These are phyloP conservation scores for Yamadazyma mexicana DNA, from an alignment of 1,139 yeast genomes.

Conservation along the genomic window DNA sequence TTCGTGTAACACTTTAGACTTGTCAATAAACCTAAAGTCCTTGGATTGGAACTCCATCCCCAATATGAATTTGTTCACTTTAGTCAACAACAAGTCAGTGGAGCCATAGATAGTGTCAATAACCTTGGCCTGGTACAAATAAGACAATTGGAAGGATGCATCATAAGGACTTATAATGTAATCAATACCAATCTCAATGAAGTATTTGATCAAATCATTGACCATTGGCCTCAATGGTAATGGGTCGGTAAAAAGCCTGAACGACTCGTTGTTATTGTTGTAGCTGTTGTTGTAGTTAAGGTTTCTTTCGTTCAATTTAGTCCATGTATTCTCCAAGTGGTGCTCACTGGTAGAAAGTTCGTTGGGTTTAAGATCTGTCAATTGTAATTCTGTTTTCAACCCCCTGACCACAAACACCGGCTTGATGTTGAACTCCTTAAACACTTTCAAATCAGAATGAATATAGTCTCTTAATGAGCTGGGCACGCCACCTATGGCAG, in stretches of 20 bases:
- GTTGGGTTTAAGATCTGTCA: constrained; percentile 29
- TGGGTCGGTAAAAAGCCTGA: constrained; percentile 48
- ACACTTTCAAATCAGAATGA: constrained; percentile 61
- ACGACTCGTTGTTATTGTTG: constrained; percentile 36
- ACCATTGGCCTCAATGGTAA: constrained; percentile 50
- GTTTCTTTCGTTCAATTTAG: constrained; percentile 28
- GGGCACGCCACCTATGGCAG: constrained; percentile 86
- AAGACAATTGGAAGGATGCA: constrained; percentile 80
- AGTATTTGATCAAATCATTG: constrained; percentile 56
- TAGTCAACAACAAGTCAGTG: constrained; percentile 68
- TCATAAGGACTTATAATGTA: constrained; percentile 82
- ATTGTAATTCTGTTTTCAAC: constrained; percentile 37
- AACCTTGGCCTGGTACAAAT: constrained; percentile 53
- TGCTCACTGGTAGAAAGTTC: constrained; percentile 48
- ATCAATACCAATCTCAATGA: constrained; percentile 58
- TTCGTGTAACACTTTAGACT: constrained; percentile 57
- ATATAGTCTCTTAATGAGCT: constrained; percentile 57
- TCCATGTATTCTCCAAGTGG: constrained; percentile 50
- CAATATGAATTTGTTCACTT: constrained; percentile 68
- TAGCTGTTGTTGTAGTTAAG: constrained; percentile 22
- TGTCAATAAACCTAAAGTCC: constrained; percentile 68
- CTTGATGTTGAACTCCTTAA: constrained; percentile 61
- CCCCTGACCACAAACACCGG: constrained; percentile 81
- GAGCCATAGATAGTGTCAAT: constrained; percentile 86
- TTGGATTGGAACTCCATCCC: constrained; percentile 68